Base-by-base conservation (phyloP, 2,329 filamentous ascomycete species). In the Rasamsonia emersonii region DNA sequence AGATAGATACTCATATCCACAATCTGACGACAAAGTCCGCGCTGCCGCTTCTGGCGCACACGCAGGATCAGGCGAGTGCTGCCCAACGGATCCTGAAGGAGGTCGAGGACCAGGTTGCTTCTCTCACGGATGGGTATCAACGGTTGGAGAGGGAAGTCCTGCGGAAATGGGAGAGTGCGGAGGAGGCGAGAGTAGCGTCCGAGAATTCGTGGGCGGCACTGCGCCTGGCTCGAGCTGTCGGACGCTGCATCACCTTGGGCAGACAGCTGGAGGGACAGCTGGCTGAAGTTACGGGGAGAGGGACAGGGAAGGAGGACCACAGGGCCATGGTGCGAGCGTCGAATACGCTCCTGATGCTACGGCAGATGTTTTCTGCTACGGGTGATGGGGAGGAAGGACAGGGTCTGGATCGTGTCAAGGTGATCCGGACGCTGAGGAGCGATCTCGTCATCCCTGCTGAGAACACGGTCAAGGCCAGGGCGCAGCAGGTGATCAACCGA, bases 1-100 rank as follows among this genome's bases (percentile, higher is more conserved):
- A 96, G 61, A 82, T 98, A 44, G 89, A 96, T 61, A 93, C 88
- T 0, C 86, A 93, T 54, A 94, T 98, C 42, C 86, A 98, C 57
- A 74, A 76, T 3, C 72, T 96, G 24, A 93, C 89, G 4, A 91
- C 86, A 2, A 79, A 82, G 41, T 83, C 80, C 17, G 86, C 91
- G 3, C 65, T 89, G 0, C 83, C 86, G 0, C 70, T 98, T 17
- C 72, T 98, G 13, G 67, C 77, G 18, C 73, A 95, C 58, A 93
- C 88, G 3, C 71, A 77, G 38, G 65, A 75, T 25, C 83, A 91
- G 56, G 82, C 78, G 9, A 70, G 76, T 18, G 77, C 86, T 2
- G 86, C 82, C 44, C 70, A 72, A 31, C 71, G 70, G 32, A 81
- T 96, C 42, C 66, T 94, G 33, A 62, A 73, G 18, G 80, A 84